Evolutionary conservation across 345 rosid species (phyloP), one percentile per base, ranked within the genome.

Genomic region (Durio zibethinus): DNA sequence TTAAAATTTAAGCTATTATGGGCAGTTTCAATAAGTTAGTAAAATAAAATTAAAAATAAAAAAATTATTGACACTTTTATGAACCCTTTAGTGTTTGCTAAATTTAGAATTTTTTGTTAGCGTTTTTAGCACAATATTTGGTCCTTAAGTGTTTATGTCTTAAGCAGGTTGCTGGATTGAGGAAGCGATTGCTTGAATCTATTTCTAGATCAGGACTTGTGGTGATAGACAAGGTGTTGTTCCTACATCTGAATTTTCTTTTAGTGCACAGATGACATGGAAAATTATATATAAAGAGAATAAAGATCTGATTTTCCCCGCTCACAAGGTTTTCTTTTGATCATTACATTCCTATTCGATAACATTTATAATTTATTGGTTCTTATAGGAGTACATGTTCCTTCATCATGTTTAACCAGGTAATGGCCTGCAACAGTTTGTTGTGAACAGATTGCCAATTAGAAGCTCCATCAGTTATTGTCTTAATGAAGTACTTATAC

Each of bases 371-470:
- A 38, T 38, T 38, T 38, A 38, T 38, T 23, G 31, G 12, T 71
- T 11, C 77, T 59, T 15, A 48, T 62, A 5, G 31, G 77, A 48
- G 71, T 76, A 76, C 66, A 47, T 40, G 27, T 59, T 31, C 5
- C 63, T 75, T 72, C 38, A 29, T 73, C 38, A 75, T 77, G 48
- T 29, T 81, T 63, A n/a, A n/a, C n/a, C n/a, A 92, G 96, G 91
- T 94, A 75, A 89, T 92, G 97, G 97, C n/a, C 90, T 79, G 96
- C 97, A 73, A 90, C 93, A 42, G 90, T 89, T 78, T 91, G 97
- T 14, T 94, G 97, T 84, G 96, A 92, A 82, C 92, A 91, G 86
- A 94, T 94, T 80, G 94, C 94, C 23, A 59, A 82, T 53, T 90
- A 90, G 76, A 89, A 86, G 85, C 86, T 80, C 73, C 83, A n/a